phyloP scores from a whole-genome alignment of 75 land plant genomes.

The Selaginella moellendorffii region DNA sequence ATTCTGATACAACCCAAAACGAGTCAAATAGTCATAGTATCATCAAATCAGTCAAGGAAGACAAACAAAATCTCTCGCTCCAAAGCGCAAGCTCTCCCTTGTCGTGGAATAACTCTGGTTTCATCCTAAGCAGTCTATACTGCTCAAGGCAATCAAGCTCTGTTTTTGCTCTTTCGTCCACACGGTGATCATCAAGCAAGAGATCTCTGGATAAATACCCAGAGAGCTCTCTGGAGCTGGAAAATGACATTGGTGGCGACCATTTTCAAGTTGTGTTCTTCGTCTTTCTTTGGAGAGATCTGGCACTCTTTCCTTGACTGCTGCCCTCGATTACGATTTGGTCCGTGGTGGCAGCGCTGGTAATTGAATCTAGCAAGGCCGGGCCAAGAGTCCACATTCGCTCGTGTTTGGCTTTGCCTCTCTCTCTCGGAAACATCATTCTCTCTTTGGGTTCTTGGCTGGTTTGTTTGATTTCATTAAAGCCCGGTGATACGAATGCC shows the following conservation, averaged over 20 bases:
- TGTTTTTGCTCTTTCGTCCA: no score
- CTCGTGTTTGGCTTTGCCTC: neutral
- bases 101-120: no score
- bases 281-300: neutral
- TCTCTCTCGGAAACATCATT: neutral
- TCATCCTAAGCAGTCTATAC: no score
- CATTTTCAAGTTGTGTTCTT: neutral
- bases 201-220: neutral
- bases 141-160: neutral
- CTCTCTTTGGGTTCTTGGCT: neutral
- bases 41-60: no score
- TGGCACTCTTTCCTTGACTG: no score
- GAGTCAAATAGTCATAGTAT: neutral
- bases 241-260: no score
- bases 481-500: neutral
- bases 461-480: neutral
- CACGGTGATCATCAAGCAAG: no score
- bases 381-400: neutral
- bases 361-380: neutral
- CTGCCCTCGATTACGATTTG: no score
- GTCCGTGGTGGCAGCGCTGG: no score
- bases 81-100: no score
- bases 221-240: neutral
- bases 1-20: neutral
- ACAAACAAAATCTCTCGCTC: no score